phyloP scores from a whole-genome alignment of 1,284 basidiomycete species.

The Anthracocystis setariae region DNA sequence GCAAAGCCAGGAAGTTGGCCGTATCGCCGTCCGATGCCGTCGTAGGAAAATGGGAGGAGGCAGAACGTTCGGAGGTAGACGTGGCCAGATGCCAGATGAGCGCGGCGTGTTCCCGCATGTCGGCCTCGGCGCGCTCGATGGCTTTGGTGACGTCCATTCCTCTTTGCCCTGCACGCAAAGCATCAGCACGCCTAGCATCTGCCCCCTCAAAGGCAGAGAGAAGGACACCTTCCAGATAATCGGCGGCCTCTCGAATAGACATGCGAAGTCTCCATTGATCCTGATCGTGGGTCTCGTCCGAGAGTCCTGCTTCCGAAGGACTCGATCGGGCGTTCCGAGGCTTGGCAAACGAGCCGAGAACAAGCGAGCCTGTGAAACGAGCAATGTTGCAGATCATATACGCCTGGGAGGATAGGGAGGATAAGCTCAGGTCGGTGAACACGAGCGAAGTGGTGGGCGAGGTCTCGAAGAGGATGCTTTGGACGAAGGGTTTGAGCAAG shows the following conservation, averaged over 20 bases:
- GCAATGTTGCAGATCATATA: slow-evolving; percentile 75
- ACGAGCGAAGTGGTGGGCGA: slow-evolving; percentile 38
- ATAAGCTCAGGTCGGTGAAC: slow-evolving; percentile 32
- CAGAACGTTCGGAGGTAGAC: slow-evolving; percentile 12
- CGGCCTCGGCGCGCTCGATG: slow-evolving; percentile 37
- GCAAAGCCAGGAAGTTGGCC: slow-evolving; percentile 78
- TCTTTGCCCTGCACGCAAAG: slow-evolving; percentile 33
- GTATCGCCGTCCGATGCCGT: slow-evolving; percentile 81
- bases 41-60: neutral
- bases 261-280: slow-evolving; percentile 28
- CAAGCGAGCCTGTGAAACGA: slow-evolving; percentile 75
- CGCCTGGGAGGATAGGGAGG: slow-evolving; percentile 37
- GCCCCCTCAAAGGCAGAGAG: slow-evolving; percentile 85
- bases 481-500: slow-evolving; percentile 40
- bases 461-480: slow-evolving; percentile 39
- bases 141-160: slow-evolving; percentile 47
- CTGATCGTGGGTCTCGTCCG: slow-evolving; percentile 9
- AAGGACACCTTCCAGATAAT: slow-evolving; percentile 85
- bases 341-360: slow-evolving; percentile 38
- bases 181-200: slow-evolving; percentile 73
- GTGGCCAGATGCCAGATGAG: slow-evolving; percentile 32
- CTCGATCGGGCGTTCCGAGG: neutral
- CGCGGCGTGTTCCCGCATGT: slow-evolving; percentile 40
- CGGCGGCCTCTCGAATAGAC: slow-evolving; percentile 72
- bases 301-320: neutral